Base-by-base conservation (phyloP, 2,329 filamentous ascomycete genomes). In the Penicillium sclerotigenum region DNA sequence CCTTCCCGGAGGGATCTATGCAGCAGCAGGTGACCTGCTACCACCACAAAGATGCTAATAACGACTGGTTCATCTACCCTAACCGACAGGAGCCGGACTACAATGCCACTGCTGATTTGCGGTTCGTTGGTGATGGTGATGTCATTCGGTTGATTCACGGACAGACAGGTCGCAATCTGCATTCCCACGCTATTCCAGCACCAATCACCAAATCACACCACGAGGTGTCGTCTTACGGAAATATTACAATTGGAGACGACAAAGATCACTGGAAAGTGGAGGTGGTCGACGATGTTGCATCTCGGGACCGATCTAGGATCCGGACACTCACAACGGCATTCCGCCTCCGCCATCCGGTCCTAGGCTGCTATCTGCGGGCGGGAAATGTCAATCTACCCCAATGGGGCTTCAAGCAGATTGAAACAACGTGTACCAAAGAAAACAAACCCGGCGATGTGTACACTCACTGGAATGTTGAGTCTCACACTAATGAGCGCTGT, bases 391-490 rank as follows among this genome's bases (percentile, higher is more conserved):
- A 97, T 76, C 82, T 99, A 61, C 94, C 94, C 49, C 94, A 97
- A 73, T 99, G 94, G 94, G 94, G 94, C 73, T 99, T 99, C 83
- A 97, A 97, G 80, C 94, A 99, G 78, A 97, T 99, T 63, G 94
- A 99, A 78, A 92, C 94, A 34, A 96, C 91, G 26, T 99, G 94
- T 76, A 87, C 88, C 64, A 97, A 96, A 80, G 85, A 88, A 65
- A 96, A 97, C 80, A 94, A 93, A 68, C 91, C 92, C 7, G 85
- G 87, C 52, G 94, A 99, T 73, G 85, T 91, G 38, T 97, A 96
- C 75, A 99, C 94, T 9, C 94, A 97, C 79, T 99, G 94, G 94
- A 99, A 99, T 77, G 88, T 99, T 33, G 94, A 99, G 79, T 88
- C 90, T 54, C 94, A 99, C 76, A 86, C 81, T 74, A 99, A 99